These are phyloP conservation scores for Tubosaeta sp. DNA, from an alignment of 768 basidiomycete species.

Conservation along the genomic window DNA sequence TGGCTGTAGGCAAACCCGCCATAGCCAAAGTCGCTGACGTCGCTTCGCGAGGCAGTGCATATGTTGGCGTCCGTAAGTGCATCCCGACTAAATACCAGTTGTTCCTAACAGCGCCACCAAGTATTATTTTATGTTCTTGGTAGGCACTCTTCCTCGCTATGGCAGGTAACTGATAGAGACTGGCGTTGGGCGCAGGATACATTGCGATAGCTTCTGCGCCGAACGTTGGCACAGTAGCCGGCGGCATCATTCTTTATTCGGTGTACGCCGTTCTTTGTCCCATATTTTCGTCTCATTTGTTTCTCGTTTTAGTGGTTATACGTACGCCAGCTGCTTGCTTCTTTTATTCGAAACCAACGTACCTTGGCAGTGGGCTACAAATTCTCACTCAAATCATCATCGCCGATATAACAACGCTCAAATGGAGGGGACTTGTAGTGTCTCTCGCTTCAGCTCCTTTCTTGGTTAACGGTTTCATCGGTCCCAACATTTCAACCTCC, in stretches of 20 bases:
- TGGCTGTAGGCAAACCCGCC: slow-evolving; percentile 58
- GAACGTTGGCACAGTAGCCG: slow-evolving; percentile 42
- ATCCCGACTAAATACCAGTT: neutral
- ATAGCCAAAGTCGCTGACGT: slow-evolving; percentile 75
- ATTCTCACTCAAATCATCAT: slow-evolving; percentile 62
- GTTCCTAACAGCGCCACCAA: slow-evolving; percentile 12
- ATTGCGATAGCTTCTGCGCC: slow-evolving; percentile 50
- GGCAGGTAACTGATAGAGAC: neutral
- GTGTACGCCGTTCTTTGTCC: slow-evolving; percentile 34
- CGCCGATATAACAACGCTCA: slow-evolving; percentile 56
- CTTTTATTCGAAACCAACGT: neutral
- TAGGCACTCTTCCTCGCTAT: slow-evolving; percentile 25
- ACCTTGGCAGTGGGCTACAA: slow-evolving; percentile 46
- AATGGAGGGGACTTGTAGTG: slow-evolving; percentile 52
- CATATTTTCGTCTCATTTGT: slow-evolving; percentile 13
- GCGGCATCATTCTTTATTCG: slow-evolving; percentile 55
- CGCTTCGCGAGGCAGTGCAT: slow-evolving; percentile 61
- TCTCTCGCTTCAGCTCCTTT: slow-evolving; percentile 47
- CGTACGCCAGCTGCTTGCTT: slow-evolving; percentile 33
- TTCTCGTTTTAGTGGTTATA: slow-evolving; percentile 53
- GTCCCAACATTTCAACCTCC: slow-evolving; percentile 53
- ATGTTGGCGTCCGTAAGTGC: slow-evolving; percentile 50
- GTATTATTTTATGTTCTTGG: slow-evolving; percentile 59
- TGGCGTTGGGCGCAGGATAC: slow-evolving; percentile 34
- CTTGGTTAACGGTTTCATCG: slow-evolving; percentile 61